These are phyloP conservation scores for Leccinum variabile DNA, from an alignment of 1,284 basidiomycete species.

Conservation along the genomic window DNA sequence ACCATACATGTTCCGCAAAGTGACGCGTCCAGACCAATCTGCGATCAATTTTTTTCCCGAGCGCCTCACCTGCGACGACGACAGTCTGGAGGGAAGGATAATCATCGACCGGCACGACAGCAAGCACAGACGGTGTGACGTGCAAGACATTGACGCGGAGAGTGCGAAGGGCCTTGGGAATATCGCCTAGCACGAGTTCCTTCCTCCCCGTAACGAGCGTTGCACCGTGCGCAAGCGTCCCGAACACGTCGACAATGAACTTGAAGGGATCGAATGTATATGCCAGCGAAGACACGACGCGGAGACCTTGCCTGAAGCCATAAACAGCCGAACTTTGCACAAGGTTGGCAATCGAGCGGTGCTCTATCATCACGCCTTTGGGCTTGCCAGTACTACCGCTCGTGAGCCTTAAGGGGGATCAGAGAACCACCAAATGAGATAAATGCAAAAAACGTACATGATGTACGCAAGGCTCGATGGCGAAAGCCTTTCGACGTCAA, in stretches of 20 bases:
- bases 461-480: conserved; percentile 32
- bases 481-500: conserved; percentile 23
- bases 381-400: conserved; percentile 31
- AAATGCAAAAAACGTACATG: conserved; percentile 19
- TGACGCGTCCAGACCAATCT: conserved; percentile 31
- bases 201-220: too few species aligned
- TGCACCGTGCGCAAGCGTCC: too few species aligned
- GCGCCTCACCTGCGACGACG: conserved; percentile 32
- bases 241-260: too few species aligned
- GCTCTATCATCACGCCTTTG: conserved; percentile 35
- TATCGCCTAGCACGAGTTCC: too few species aligned
- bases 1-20: conserved; percentile 37
- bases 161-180: conserved; percentile 25
- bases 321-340: conserved; percentile 29
- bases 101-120: conserved; percentile 28
- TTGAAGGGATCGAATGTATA: conserved; percentile 35
- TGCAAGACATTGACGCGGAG: conserved; percentile 30
- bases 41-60: conserved; percentile 32
- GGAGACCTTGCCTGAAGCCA: conserved; percentile 25
- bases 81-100: conserved; percentile 30
- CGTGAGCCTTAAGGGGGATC: conserved; percentile 28
- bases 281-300: conserved; percentile 32
- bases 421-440: background rate
- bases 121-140: conserved; percentile 32
- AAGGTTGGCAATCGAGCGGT: conserved; percentile 35